phyloP scores from a whole-genome alignment of 495 filamentous ascomycete species.

The Umbilicaria muhlenbergii region DNA sequence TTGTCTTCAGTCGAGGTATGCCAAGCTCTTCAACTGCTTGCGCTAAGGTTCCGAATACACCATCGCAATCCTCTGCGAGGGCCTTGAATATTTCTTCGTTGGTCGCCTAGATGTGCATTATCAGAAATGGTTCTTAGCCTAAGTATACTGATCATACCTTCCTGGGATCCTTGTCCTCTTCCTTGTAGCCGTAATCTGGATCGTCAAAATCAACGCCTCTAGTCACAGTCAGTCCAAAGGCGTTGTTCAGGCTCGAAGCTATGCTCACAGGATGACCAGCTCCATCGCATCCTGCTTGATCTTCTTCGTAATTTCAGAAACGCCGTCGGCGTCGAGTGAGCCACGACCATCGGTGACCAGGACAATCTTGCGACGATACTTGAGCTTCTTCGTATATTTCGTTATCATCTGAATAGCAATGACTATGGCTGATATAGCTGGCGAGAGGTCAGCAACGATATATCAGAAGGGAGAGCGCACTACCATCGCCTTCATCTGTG shows the following conservation, averaged over 20 bases:
- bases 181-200: slow-evolving; percentile 75
- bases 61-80: slow-evolving; percentile 49
- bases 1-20: slow-evolving; percentile 60
- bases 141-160: slow-evolving; percentile 36
- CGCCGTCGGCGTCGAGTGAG: slow-evolving; percentile 46
- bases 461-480: neutral
- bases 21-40: slow-evolving; percentile 66
- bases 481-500: slow-evolving; percentile 63
- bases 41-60: slow-evolving; percentile 64
- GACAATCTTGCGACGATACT: slow-evolving; percentile 69
- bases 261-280: slow-evolving; percentile 59
- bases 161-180: slow-evolving; percentile 63
- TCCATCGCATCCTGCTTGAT: slow-evolving; percentile 63
- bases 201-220: slow-evolving; percentile 95
- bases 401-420: slow-evolving; percentile 78
- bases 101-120: slow-evolving; percentile 23
- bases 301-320: slow-evolving; percentile 51
- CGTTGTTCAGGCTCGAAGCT: too few relatives aligned
- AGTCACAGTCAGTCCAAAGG: slow-evolving; percentile 15
- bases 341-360: slow-evolving; percentile 71
- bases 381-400: slow-evolving; percentile 68
- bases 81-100: slow-evolving; percentile 55
- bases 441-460: slow-evolving; percentile 5
- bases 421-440: slow-evolving; percentile 69
- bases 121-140: neutral